Evolutionary conservation across 2,329 filamentous ascomycete genomes (phyloP).

Genomic region (Fusarium sp.): DNA sequence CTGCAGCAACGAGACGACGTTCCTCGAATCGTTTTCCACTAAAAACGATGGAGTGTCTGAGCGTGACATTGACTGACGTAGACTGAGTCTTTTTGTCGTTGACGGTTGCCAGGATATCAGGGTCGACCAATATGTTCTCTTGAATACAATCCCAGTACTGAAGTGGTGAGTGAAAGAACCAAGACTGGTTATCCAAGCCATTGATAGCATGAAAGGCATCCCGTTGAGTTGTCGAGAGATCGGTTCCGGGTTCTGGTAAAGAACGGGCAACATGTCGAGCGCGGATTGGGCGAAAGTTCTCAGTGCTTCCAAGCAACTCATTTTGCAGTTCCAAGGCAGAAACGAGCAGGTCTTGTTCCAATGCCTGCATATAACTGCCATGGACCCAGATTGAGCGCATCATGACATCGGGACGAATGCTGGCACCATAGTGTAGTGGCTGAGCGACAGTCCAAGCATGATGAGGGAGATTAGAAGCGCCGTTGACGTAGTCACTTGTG

Average conservation of each 20-base stretch:
- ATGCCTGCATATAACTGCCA: conserved; percentile 80
- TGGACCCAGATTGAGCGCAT: conserved; percentile 87
- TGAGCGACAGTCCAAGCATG: conserved; percentile 84
- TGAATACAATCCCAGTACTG: conserved; percentile 81
- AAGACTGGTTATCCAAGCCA: conserved; percentile 69
- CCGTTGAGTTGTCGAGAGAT: conserved; percentile 57
- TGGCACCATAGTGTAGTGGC: conserved; percentile 63
- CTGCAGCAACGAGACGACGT: conserved; percentile 73
- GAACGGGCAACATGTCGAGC: conserved; percentile 42
- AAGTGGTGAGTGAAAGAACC: conserved; percentile 85
- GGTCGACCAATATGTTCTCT: conserved; percentile 66
- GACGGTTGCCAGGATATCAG: conserved; percentile 73
- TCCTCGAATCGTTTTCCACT: conserved; percentile 82
- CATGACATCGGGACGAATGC: conserved; percentile 73
- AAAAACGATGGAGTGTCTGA: conserved; percentile 82
- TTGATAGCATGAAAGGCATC: conserved; percentile 68
- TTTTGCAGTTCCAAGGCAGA: conserved; percentile 77
- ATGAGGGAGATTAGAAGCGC: conserved; percentile 76
- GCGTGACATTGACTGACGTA: conserved; percentile 76
- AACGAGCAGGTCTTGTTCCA: conserved; percentile 71
- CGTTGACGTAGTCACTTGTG: conserved; percentile 75
- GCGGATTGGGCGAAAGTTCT: conserved; percentile 62
- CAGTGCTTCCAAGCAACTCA: conserved; percentile 70
- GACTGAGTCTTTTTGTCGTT: conserved; percentile 70
- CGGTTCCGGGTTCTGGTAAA: conserved; percentile 43